Conservation (phyloP, 371 early-diverging fungal genomes). For the Batkoa obscura region DNA sequence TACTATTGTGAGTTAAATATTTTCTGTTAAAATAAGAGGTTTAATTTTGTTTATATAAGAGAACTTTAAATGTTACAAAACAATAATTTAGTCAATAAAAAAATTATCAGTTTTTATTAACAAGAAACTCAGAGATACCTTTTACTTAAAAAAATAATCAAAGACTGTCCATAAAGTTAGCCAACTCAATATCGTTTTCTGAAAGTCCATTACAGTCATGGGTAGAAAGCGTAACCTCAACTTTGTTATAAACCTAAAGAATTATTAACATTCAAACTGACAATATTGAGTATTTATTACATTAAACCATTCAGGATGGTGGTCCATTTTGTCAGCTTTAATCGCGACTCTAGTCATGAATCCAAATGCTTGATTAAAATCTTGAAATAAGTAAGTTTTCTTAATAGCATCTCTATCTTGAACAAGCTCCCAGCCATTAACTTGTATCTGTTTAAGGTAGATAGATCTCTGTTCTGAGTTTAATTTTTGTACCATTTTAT, state of each 20-base stretch:
- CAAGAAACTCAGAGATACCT: conserved; percentile 6
- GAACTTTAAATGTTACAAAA: too few relatives aligned
- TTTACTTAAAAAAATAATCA: too few relatives aligned
- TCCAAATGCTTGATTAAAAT: conserved; percentile 77
- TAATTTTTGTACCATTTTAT: conserved; percentile 13
- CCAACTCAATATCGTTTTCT: conserved; percentile 54
- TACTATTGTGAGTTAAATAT: too few relatives aligned
- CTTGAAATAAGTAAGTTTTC: conserved; percentile 52
- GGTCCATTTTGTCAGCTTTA: conserved; percentile 74
- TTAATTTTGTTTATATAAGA: too few relatives aligned
- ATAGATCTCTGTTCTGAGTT: conserved; percentile 25
- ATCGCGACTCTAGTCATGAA: conserved; percentile 88
- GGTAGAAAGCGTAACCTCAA: conserved; percentile 71
- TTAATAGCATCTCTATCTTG: conserved; percentile 60
- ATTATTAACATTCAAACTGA: neutral
- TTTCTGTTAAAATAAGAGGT: too few relatives aligned
- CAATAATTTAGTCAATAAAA: too few relatives aligned
- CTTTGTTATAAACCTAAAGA: conserved; percentile 64
- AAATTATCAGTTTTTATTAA: too few relatives aligned
- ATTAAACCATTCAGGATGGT: conserved; percentile 92
- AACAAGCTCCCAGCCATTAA: conserved; percentile 37
- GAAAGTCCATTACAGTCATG: conserved; percentile 80
- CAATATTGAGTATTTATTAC: conserved; percentile 19
- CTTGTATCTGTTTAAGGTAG: conserved; percentile 19
- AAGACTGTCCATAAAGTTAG: conserved; percentile 38